Evolutionary conservation across 108 stramenopile genomes (phyloP), one percentile per base, ranked within the genome.

Genomic region (Nannochloropsis salina): DNA sequence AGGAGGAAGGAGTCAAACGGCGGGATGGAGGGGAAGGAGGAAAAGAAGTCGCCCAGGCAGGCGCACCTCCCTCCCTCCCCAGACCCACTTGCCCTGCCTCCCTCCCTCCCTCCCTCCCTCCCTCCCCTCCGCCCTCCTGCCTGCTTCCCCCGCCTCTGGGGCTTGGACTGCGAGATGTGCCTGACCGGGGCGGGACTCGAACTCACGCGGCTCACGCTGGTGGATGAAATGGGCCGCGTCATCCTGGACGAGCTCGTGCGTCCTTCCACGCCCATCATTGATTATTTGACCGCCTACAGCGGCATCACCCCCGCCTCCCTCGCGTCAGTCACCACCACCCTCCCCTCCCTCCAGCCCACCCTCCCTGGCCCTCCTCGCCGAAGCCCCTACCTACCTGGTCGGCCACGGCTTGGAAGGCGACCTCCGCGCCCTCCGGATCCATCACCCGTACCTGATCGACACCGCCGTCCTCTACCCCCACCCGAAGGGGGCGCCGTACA

Each of bases 391-490:
- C 84, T 92, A 96, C 61, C 80, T 97, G 79, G 92, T 96, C 44
- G 97, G 96, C 1, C 97, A 97, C 92, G 95, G 94, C 44, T 88
- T 95, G 44, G 97, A 97, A 86, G 95, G 96, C 86, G 97, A 97
- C 90, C 88, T 97, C 12, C 90, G 85, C 83, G 95, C 95, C 20
- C 87, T 94, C 6, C 87, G 90, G 44, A 90, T 94, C 12, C 87
- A 94, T 12, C 97, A 97, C 87, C 83, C 86, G 44, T 88, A 89
- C 22, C 86, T 94, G 12, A 92, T 95, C 42, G 97, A 97, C 86
- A 96, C 97, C 9, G 89, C 95, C 44, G 85, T 96, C 20, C 44
- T 96, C 41, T 97, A 89, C 83, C 89, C 89, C 45, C 85, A 44
- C 84, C 86, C 86, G 11, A 88, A 85, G 47, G 88, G 88, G 18